phyloP scores from a whole-genome alignment of 805 yeast genomes.

The Yarrowia deformans region DNA sequence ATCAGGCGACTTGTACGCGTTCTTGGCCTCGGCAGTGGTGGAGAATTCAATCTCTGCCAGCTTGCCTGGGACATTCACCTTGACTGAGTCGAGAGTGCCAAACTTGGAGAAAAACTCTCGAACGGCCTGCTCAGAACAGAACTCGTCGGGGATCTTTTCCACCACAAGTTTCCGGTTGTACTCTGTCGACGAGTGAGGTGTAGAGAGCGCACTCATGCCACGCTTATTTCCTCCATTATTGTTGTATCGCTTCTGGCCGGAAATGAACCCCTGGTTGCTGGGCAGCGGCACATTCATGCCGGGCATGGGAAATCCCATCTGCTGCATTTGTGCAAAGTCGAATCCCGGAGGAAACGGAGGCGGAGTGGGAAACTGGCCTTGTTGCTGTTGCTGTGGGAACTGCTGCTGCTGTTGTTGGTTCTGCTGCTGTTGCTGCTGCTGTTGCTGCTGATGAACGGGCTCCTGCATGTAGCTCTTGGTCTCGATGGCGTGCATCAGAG shows the following conservation, averaged over 20 bases:
- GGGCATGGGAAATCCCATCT: slow-evolving; percentile 40
- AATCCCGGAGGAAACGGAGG: slow-evolving; percentile 38
- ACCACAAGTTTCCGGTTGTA: slow-evolving; percentile 52
- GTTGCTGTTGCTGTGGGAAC: slow-evolving; percentile 15
- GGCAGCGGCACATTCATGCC: slow-evolving; percentile 42
- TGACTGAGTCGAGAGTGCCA: slow-evolving; percentile 52
- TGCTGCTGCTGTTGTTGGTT: slow-evolving; percentile 6
- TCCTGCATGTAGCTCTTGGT: slow-evolving; percentile 37
- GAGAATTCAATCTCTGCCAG: slow-evolving; percentile 54
- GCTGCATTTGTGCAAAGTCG: slow-evolving; percentile 35
- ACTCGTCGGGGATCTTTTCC: slow-evolving; percentile 56
- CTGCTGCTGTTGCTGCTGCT: slow-evolving; percentile 4
- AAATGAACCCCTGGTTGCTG: slow-evolving; percentile 44
- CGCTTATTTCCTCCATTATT: background rate
- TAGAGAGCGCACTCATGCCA: slow-evolving; percentile 40
- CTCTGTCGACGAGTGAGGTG: slow-evolving; percentile 46
- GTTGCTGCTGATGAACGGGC: background rate
- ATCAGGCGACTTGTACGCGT: slow-evolving; percentile 55
- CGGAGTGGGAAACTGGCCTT: slow-evolving; percentile 9
- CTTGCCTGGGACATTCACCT: slow-evolving; percentile 46
- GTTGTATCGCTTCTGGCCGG: slow-evolving; percentile 41
- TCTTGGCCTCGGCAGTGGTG: slow-evolving; percentile 52
- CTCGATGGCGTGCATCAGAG: slow-evolving; percentile 50
- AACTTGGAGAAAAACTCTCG: slow-evolving; percentile 54
- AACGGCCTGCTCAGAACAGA: slow-evolving; percentile 51